Evolutionary conservation across 192 early-diverging fungal genomes (phyloP), one percentile per base, ranked within the genome.

Genomic region (Pilaira anomala): DNA sequence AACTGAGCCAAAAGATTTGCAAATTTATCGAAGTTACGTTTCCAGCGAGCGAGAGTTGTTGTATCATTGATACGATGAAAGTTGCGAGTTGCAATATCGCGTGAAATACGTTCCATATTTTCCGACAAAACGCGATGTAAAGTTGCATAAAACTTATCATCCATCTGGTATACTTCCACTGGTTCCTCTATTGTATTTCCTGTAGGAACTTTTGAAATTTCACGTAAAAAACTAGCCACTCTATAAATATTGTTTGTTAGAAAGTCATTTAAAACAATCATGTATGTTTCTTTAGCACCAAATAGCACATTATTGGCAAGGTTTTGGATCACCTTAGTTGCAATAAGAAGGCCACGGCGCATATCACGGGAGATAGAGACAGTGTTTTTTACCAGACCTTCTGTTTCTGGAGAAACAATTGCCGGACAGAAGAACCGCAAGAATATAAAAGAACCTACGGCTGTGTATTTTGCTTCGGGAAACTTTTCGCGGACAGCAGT

Each of bases 301-400:
- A 94, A 94, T 51, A 87, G 69, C 14, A 93, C 87, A 58, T 91
- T 85, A 72, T 94, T 94, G 29, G 91, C 89, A 61, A 94, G 67
- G 65, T 92, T 93, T 62, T 92, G 91, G 50, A 93, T 90, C 4
- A 93, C 85, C 72, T 94, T 94, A 9, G 90, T 89, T 45, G 82
- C 84, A 28, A 94, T 80, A 22, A 94, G 68, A 51, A 91, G 69
- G 41, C 92, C 92, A 45, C 92, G 83, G 18, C 85, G 80, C n/a
- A 92, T 64, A 39, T 92, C 86, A 18, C 78, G 72, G 48, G 78
- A 76, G 22, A 77, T 66, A 14, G 83, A 80, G 40, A 77, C 79
- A 24, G 72, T 44, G 59, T 85, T 80, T 30, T 36, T 40, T 14
- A 69, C 24, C 3, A 69, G 18, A 24, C 52, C 61, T 11, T 44